A percentile compares a stretch with the other conserved stretches of the same genome.
Conservation (phyloP, 176 grass and related monocot genomes). For the Oryza brachyantha region DNA sequence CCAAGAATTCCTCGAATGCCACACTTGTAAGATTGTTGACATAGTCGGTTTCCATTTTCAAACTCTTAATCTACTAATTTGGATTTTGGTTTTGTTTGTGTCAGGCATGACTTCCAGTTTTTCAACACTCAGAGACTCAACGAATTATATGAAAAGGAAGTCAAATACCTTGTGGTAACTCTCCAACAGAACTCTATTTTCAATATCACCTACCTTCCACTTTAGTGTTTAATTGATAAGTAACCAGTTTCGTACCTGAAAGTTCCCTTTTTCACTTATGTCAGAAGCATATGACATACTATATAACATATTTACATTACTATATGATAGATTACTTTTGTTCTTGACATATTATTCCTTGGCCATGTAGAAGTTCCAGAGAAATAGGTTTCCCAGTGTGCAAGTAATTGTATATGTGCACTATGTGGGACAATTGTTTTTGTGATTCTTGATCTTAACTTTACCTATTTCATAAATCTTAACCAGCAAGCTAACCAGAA, state of each 20-base stretch:
- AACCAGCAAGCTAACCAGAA: constrained; percentile 69
- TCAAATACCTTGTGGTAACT: constrained; percentile 65
- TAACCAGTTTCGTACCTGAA: background rate
- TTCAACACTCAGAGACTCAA: constrained; percentile 71
- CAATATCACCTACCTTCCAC: background rate
- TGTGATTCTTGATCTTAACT: constrained; percentile 21
- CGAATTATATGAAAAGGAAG: constrained; percentile 85
- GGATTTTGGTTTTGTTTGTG: constrained; percentile 20
- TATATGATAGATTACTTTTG: background rate
- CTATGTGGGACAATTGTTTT: background rate
- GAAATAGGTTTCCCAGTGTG: background rate
- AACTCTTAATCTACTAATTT: background rate
- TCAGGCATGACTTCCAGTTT: constrained; percentile 82
- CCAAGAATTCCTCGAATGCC: constrained; percentile 81
- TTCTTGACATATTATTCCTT: constrained; percentile 7
- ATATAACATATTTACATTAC: background rate
- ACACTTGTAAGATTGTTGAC: constrained; percentile 58
- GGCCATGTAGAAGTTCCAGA: background rate
- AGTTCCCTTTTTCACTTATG: background rate
- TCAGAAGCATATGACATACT: background rate
- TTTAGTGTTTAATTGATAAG: background rate
- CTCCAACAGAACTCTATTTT: constrained; percentile 4
- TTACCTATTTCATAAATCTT: constrained; percentile 8
- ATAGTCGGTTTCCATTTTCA: constrained; percentile 25
- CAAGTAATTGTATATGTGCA: background rate